phyloP scores from a whole-genome alignment of 768 basidiomycete genomes.

The Asterophora parasitica region DNA sequence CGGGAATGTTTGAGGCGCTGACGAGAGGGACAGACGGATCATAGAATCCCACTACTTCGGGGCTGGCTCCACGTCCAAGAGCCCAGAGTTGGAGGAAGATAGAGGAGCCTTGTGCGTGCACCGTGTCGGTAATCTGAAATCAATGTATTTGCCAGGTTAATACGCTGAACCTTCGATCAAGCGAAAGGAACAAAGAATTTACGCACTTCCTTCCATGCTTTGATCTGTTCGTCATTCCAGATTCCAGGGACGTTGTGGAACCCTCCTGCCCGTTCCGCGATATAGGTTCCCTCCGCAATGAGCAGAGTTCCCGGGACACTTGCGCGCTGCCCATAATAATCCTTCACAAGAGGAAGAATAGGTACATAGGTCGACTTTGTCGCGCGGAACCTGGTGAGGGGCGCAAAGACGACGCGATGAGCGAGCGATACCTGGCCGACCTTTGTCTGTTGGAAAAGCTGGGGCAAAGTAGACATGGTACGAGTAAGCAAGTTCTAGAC shows the following conservation, averaged over 20 bases:
- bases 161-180: no score
- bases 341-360: conserved; percentile 22
- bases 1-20: conserved; percentile 27
- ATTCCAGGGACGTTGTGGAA: conserved; percentile 54
- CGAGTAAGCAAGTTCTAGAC: neutral
- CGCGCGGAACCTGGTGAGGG: conserved; percentile 15
- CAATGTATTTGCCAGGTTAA: no score
- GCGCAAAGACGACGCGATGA: conserved; percentile 45
- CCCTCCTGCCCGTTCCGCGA: conserved; percentile 47
- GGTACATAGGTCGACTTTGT: conserved; percentile 22
- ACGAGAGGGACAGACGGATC: conserved; percentile 29
- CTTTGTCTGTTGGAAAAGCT: conserved; percentile 36
- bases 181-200: no score
- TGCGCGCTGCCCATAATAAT: conserved; percentile 34
- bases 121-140: conserved; percentile 28
- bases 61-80: conserved; percentile 38
- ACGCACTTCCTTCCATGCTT: conserved; percentile 47
- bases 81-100: conserved; percentile 60
- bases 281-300: conserved; percentile 42
- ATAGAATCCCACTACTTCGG: conserved; percentile 30
- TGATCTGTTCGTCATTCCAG: conserved; percentile 56
- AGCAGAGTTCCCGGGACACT: conserved; percentile 35
- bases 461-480: neutral
- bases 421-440: conserved; percentile 30
- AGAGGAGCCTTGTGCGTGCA: conserved; percentile 44